Conservation (phyloP, 2,329 filamentous ascomycete species). For the Neofusicoccum kwambonambiense region DNA sequence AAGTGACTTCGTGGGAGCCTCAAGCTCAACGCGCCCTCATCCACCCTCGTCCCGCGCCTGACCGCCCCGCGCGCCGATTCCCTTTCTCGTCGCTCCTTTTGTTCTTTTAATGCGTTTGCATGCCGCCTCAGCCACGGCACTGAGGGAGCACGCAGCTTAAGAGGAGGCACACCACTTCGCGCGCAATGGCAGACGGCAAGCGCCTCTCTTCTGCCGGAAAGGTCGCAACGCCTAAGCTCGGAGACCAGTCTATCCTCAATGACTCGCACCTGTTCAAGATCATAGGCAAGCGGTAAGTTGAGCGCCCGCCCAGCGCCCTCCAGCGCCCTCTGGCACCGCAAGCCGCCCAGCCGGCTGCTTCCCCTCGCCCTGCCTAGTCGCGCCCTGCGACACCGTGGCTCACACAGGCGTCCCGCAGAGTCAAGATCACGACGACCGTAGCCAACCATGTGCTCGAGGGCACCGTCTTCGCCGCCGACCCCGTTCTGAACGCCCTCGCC, state of each 20-base stretch:
- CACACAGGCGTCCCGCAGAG: conserved; percentile 38
- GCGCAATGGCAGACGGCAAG: conserved; percentile 58
- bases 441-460: conserved; percentile 56
- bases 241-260: conserved; percentile 21
- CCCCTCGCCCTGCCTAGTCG: background rate
- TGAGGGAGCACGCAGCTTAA: conserved; percentile 20
- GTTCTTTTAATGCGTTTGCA: conserved; percentile 36
- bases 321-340: background rate
- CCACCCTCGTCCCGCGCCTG: conserved; percentile 21
- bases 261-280: conserved; percentile 52
- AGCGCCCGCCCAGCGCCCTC: background rate
- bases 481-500: conserved; percentile 60
- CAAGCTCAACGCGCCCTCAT: conserved; percentile 22
- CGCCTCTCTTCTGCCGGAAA: conserved; percentile 56
- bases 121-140: conserved; percentile 23
- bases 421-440: conserved; percentile 51
- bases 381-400: conserved; percentile 10
- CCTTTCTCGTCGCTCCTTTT: conserved; percentile 43
- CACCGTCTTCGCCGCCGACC: conserved; percentile 61
- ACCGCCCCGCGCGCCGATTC: conserved; percentile 24
- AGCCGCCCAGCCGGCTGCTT: background rate
- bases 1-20: conserved; percentile 18
- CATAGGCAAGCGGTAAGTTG: conserved; percentile 60
- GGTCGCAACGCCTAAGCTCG: conserved; percentile 52
- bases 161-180: conserved; percentile 18